phyloP scores from a whole-genome alignment of 305 asterid genomes.

The Fraxinus sp. region DNA sequence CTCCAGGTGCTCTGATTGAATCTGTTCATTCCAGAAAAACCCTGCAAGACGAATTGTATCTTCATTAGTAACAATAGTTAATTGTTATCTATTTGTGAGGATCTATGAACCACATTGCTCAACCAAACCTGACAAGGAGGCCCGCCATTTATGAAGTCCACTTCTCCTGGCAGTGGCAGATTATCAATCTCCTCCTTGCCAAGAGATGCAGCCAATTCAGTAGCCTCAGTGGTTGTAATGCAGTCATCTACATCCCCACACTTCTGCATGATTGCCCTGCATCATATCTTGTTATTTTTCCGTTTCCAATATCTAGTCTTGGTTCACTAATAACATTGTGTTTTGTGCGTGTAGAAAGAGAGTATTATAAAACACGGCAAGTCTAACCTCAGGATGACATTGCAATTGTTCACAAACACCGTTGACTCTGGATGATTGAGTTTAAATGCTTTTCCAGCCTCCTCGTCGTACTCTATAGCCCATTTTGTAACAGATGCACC shows the following conservation, averaged over 20 bases:
- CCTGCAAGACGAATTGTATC: constrained; percentile 30
- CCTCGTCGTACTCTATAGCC: constrained; percentile 95
- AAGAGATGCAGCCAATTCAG: constrained; percentile 40
- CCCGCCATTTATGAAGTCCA: constrained; percentile 54
- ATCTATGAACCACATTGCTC: not conserved
- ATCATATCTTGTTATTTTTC: constrained; percentile 11
- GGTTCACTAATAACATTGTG: not conserved
- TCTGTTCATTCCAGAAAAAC: constrained; percentile 56
- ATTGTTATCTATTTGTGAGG: constrained; percentile 3
- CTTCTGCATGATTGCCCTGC: constrained; percentile 51
- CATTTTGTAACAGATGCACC: constrained; percentile 75
- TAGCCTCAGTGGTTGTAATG: constrained; percentile 45
- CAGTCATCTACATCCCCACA: constrained; percentile 51
- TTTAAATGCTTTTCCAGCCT: constrained; percentile 91
- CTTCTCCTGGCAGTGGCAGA: constrained; percentile 51
- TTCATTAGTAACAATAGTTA: not conserved
- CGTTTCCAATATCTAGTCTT: not conserved
- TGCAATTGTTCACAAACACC: constrained; percentile 81
- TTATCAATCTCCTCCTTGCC: constrained; percentile 33
- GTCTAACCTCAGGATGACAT: constrained; percentile 76
- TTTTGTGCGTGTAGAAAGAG: not conserved
- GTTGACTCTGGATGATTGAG: constrained; percentile 80
- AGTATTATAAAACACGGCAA: constrained; percentile 13
- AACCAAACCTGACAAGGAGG: constrained; percentile 55
- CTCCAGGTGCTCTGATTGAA: constrained; percentile 54